phyloP scores from a whole-genome alignment of 75 land plant genomes.

The Cryptomeria japonica region DNA sequence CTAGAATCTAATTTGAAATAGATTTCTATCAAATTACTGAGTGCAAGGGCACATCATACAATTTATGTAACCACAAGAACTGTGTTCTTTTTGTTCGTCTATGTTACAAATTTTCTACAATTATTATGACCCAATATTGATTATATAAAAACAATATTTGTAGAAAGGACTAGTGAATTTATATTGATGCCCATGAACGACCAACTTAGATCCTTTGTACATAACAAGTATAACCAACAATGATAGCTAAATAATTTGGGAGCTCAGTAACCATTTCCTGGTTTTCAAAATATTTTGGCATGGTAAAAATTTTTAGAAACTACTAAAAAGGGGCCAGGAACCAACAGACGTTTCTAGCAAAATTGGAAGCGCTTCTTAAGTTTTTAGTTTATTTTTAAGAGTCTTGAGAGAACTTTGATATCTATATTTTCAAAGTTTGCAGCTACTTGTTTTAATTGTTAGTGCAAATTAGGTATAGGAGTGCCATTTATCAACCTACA shows the following conservation, averaged over 20 bases:
- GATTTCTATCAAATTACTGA: not conserved
- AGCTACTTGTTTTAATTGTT: not conserved
- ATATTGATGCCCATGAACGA: not conserved
- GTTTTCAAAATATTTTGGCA: not conserved
- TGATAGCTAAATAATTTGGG: not conserved
- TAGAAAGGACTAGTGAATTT: not conserved
- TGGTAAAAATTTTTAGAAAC: not conserved
- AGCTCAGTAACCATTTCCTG: not conserved
- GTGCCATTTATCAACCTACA: not conserved
- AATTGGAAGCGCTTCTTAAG: too few species aligned
- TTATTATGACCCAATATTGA: not conserved
- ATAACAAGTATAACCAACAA: not conserved
- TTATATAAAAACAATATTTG: not conserved
- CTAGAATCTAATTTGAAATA: not conserved
- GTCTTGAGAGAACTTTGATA: not conserved
- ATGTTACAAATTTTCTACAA: not conserved
- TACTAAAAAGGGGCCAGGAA: not conserved
- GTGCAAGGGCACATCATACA: not conserved
- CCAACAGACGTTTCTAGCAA: not conserved
- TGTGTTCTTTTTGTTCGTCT: not conserved
- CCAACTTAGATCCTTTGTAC: not conserved
- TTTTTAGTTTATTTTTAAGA: not conserved
- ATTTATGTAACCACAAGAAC: not conserved
- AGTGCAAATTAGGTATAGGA: not conserved
- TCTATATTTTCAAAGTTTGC: not conserved